Evolutionary conservation across 768 basidiomycete genomes (phyloP), one percentile per base, ranked within the genome.

Genomic region (Kwoniella shandongensis): DNA sequence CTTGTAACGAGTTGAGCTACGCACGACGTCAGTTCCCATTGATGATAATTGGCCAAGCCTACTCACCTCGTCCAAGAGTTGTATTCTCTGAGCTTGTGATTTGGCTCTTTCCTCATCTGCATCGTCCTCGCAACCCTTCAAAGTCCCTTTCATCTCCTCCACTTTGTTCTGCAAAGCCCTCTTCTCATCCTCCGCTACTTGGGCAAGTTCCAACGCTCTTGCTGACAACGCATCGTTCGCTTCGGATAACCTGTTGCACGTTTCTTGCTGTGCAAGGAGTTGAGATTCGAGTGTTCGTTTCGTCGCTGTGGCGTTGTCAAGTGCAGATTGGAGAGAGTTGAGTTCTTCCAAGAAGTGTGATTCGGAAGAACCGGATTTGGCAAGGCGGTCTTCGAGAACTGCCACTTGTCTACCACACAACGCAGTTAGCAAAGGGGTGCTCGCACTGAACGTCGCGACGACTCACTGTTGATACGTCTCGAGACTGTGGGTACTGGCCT

Each of bases 31-130:
- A 22, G 36, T 8, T 10, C 23, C 45, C 12, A 13, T 30, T 15
- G 39, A 50, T 38, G 36, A 17, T 25, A 44, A 51, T 17, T 4
- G n/a, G 22, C 27, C 22, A 35, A 29, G 26, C 8, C 18, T 5
- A 68, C 71, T 91, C 66, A 94, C 81, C 79, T 94, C 91, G 69
- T 96, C 91, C 40, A 99, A 80, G 52, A 99, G 72, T 29, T 87
- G 86, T 53, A 90, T 84, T 62, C 87, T 81, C 78, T 93, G 91
- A 8, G 80, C 82, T 77, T 91, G 88, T 69, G 92, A 89, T 71
- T 92, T 88, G 25, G 83, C 85, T 68, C 65, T 59, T 32, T 63
- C 60, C 26, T 81, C 80, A 46, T 83, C 81, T 44, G 91, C 80
- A 49, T 84, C 81, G 44, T 82, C 81, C 66, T 82, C 81, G 46